Evolutionary conservation across 768 basidiomycete species (phyloP).

Genomic region (Hysterangium stoloniferum): DNA sequence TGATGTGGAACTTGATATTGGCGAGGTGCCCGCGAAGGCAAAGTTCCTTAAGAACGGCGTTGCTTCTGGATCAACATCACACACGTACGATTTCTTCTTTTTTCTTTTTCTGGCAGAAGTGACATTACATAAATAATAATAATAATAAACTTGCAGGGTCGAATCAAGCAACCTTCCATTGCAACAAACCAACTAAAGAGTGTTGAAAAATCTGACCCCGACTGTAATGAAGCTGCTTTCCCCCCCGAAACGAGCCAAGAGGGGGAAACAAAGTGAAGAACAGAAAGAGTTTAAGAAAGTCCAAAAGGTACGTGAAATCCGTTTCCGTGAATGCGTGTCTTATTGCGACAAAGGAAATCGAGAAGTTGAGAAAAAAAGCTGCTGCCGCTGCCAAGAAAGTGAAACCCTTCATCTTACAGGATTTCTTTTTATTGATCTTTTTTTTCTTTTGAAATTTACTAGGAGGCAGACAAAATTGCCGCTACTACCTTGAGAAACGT

Average conservation of each 20-base stretch:
- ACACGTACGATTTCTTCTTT: not conserved
- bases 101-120: too few relatives aligned
- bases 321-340: not conserved
- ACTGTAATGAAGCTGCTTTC: too few relatives aligned
- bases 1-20: not conserved
- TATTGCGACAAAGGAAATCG: constrained; percentile 1
- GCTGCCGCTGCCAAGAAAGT: constrained; percentile 1
- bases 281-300: constrained; percentile 4
- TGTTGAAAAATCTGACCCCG: too few relatives aligned
- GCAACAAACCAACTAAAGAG: too few relatives aligned
- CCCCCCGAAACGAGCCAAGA: not conserved
- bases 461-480: not conserved
- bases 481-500: not conserved
- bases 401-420: not conserved
- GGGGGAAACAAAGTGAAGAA: constrained; percentile 1
- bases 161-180: too few relatives aligned
- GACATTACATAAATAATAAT: too few relatives aligned
- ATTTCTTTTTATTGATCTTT: not conserved
- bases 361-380: constrained; percentile 1
- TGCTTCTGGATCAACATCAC: not conserved
- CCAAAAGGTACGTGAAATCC: not conserved
- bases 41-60: not conserved
- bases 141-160: too few relatives aligned
- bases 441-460: too few relatives aligned
- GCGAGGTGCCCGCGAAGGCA: not conserved